phyloP scores from a whole-genome alignment of 306 rosid species.

The Corylus heterophylla region DNA sequence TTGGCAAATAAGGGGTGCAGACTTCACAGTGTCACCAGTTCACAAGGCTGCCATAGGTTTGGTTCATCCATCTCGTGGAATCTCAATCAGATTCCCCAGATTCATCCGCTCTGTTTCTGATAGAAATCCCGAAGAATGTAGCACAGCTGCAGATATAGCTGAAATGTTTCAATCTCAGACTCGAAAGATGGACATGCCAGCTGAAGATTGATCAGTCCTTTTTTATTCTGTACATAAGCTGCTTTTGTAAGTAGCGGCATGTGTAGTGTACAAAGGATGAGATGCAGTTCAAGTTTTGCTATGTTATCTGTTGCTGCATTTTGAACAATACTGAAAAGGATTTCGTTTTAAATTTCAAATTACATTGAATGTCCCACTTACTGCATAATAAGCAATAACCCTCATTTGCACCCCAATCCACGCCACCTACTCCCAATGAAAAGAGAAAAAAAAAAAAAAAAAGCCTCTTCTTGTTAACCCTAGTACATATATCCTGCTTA shows the following conservation, averaged over 20 bases:
- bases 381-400: too few species aligned
- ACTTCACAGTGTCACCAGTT: conserved; percentile 84
- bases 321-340: too few species aligned
- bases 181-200: conserved; percentile 73
- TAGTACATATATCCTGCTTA: background rate
- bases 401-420: too few species aligned
- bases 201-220: conserved; percentile 32
- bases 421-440: too few species aligned
- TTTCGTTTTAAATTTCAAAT: too few species aligned
- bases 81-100: conserved; percentile 87
- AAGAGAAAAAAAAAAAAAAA: too few species aligned
- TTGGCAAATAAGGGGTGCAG: conserved; percentile 92
- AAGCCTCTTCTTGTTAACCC: too few species aligned
- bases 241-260: background rate
- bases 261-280: background rate
- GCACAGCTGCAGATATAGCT: conserved; percentile 67
- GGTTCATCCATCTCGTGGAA: conserved; percentile 83
- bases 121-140: conserved; percentile 85
- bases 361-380: too few species aligned
- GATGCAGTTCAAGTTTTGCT: background rate
- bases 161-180: conserved; percentile 77
- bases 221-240: background rate
- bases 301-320: too few species aligned
- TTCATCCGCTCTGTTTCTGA: conserved; percentile 50
- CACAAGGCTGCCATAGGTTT: conserved; percentile 86